These are phyloP conservation scores for Trichosporon ovoides DNA, from an alignment of 1,284 basidiomycete genomes.

Conservation along the genomic window DNA sequence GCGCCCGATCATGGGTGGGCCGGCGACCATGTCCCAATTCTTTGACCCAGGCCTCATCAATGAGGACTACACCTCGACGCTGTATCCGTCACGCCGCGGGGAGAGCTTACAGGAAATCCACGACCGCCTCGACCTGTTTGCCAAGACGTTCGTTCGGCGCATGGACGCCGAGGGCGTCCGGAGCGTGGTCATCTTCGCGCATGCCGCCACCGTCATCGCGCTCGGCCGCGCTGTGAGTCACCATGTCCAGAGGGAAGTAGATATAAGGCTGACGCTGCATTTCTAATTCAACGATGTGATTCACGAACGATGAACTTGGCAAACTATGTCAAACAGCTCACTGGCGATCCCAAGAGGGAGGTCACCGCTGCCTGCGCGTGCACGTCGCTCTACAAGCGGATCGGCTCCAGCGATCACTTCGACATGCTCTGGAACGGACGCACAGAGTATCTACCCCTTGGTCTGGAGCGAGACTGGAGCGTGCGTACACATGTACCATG, in stretches of 20 bases:
- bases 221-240: slow-evolving; percentile 45
- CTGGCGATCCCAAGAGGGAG: slow-evolving; percentile 23
- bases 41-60: slow-evolving; percentile 37
- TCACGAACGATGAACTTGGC: too few species aligned
- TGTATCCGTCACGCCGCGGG: slow-evolving; percentile 49
- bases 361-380: slow-evolving; percentile 45
- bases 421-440: slow-evolving; percentile 39
- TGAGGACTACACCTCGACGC: slow-evolving; percentile 43
- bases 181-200: slow-evolving; percentile 50
- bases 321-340: slow-evolving; percentile 10
- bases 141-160: slow-evolving; percentile 36
- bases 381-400: slow-evolving; percentile 40
- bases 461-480: slow-evolving; percentile 47
- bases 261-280: background rate
- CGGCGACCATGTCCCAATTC: slow-evolving; percentile 23
- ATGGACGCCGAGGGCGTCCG: slow-evolving; percentile 43
- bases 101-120: slow-evolving; percentile 50
- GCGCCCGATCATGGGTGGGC: slow-evolving; percentile 29
- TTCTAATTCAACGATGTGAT: too few species aligned
- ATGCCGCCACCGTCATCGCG: slow-evolving; percentile 52
- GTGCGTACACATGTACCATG: slow-evolving; percentile 18
- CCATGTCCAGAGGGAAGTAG: slow-evolving; percentile 6
- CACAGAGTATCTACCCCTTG: slow-evolving; percentile 44
- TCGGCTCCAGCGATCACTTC: slow-evolving; percentile 31
- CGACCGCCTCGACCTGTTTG: slow-evolving; percentile 36